Evolutionary conservation across 2,329 filamentous ascomycete species (phyloP), one percentile per base, ranked within the genome.

Genomic region (Cladosporium sp.): DNA sequence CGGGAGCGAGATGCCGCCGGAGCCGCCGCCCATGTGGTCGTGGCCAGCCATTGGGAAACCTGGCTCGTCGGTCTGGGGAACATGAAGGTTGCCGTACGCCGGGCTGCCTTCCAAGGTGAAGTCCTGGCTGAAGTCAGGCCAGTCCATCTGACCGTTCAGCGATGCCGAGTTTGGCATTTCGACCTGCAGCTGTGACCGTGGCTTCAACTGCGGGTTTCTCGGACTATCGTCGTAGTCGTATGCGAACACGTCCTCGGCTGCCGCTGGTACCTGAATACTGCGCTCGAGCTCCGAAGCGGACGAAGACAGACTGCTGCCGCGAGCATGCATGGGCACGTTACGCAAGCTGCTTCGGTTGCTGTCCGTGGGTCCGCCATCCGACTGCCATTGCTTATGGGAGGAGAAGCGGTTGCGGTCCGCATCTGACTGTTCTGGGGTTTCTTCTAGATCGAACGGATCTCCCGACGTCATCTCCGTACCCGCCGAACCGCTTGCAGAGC

Each of bases 391-490:
- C 55, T 66, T 67, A 56, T 69, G 67, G 43, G 63, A 61, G 4
- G 66, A 69, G 49, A 64, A 66, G 44, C 66, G 61, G 42, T 66
- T 61, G 33, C 60, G 59, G 43, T 67, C 64, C 8, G 57, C 45
- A 8, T 62, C 63, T 11, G 57, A 60, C 43, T 64, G 61, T 13
- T 58, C 55, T n/a, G 58, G 54, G 18, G 65, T 59, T 10, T 77
- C 73, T 57, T 77, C 75, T 6, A 77, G 68, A 58, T 77, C 74
- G 58, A 77, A 77, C 1, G 74, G 74, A 52, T 77, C 73, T 4
- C 73, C 72, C 49, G 67, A 72, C 37, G 70, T 69, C 16, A 67
- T 64, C 48, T 74, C 71, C 14, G 68, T 71, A 43, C 68, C 52
- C 58, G 68, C 52, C 2, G 61, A 65, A 37, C 59, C 61, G 7